These are phyloP conservation scores for Mychonastes homosphaera DNA, from an alignment of 139 green algal species.

Conservation along the genomic window DNA sequence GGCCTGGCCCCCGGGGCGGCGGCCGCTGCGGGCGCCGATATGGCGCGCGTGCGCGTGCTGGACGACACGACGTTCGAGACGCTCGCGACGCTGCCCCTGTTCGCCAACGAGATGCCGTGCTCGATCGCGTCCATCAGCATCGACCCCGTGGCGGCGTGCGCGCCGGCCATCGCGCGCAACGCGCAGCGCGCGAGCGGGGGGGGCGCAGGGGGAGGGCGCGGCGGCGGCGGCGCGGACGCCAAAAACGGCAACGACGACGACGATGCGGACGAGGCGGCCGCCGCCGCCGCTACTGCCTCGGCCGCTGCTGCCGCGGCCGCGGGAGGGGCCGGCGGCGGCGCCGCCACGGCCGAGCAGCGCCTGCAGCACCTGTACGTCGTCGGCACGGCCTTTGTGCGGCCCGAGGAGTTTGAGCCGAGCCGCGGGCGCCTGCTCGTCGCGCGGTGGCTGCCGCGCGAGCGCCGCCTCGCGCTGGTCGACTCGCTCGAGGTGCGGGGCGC, in stretches of 20 bases:
- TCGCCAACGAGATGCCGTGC: slow-evolving; percentile 22
- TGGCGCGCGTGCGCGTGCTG: slow-evolving; percentile 21
- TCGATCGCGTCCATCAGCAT: slow-evolving; percentile 26
- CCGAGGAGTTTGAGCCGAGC: slow-evolving; percentile 73
- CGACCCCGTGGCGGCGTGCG: too few species aligned
- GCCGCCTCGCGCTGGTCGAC: slow-evolving; percentile 10
- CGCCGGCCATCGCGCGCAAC: too few species aligned
- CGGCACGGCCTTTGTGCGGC: slow-evolving; percentile 61
- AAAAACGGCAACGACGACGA: too few species aligned
- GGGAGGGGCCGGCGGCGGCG: background rate
- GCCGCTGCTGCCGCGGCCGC: background rate
- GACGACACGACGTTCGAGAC: slow-evolving; percentile 35
- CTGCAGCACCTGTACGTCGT: slow-evolving; percentile 58
- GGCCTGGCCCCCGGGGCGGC: background rate
- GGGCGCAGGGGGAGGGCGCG: slow-evolving; percentile 15
- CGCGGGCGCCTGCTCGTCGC: slow-evolving; percentile 46
- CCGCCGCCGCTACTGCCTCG: too few species aligned
- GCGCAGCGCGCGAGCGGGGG: too few species aligned
- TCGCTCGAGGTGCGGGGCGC: slow-evolving; percentile 76
- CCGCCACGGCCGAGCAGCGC: background rate
- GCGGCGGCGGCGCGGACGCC: background rate
- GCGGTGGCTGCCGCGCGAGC: slow-evolving; percentile 10
- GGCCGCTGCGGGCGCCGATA: slow-evolving; percentile 14
- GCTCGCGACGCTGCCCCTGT: slow-evolving; percentile 20
- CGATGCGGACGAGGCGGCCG: too few species aligned